These are phyloP conservation scores for Alopecurus myosuroides DNA, from an alignment of 176 grass and related monocot genomes.

Conservation along the genomic window DNA sequence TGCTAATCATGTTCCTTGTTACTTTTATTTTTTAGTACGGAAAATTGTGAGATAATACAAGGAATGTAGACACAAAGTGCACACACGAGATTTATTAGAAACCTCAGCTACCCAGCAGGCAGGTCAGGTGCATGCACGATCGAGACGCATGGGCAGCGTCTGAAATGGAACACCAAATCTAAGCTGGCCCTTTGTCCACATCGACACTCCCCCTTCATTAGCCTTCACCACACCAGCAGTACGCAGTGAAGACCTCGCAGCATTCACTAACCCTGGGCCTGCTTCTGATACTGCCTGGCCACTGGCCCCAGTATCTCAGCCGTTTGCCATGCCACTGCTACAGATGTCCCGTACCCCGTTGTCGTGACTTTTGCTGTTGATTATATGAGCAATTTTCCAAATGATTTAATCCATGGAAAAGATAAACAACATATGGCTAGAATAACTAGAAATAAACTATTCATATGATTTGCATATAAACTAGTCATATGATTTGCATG, in stretches of 20 bases:
- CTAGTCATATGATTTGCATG: too few species aligned
- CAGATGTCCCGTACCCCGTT: background rate
- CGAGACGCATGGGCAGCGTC: background rate
- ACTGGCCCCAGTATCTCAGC: background rate
- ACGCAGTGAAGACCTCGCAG: background rate
- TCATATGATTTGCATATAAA: too few species aligned
- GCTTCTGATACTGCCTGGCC: background rate
- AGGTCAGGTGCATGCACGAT: background rate
- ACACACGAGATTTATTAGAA: background rate
- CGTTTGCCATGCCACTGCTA: background rate
- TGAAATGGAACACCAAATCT: background rate
- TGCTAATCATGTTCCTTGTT: background rate
- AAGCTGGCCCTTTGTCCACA: too few species aligned
- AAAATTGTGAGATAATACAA: background rate
- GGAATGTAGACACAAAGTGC: background rate
- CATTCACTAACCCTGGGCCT: background rate
- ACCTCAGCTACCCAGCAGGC: background rate
- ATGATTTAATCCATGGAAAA: too few species aligned
- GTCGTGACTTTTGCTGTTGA: background rate
- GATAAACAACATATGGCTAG: too few species aligned
- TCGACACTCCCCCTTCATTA: background rate
- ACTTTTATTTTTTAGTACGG: background rate
- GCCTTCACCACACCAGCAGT: background rate
- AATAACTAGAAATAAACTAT: too few species aligned
- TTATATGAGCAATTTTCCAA: too few species aligned